Evolutionary conservation across 192 early-diverging fungal species (phyloP).

Genomic region (Coemansia umbellata): DNA sequence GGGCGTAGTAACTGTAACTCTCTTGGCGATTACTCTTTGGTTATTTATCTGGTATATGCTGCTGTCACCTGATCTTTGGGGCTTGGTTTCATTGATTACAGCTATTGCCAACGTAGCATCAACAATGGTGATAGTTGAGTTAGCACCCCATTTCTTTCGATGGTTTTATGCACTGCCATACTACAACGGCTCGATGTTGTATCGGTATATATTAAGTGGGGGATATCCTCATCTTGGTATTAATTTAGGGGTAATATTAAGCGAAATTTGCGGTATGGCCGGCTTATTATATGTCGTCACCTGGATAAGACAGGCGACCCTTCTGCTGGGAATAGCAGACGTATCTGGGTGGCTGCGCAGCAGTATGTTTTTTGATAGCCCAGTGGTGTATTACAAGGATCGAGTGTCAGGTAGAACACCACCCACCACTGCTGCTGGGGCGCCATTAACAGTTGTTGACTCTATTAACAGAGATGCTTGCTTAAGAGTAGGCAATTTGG

Average conservation of each 20-base stretch:
- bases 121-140: constrained; percentile 24
- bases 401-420: neutral
- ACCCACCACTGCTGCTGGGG: no score
- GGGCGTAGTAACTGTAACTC: neutral
- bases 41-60: constrained; percentile 19
- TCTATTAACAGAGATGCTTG: neutral
- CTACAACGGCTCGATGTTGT: constrained; percentile 44
- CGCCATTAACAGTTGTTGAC: neutral
- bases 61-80: constrained; percentile 19
- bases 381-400: constrained; percentile 17
- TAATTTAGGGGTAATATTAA: constrained; percentile 44
- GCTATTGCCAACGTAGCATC: constrained; percentile 35
- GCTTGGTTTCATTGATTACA: constrained; percentile 7
- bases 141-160: constrained; percentile 40
- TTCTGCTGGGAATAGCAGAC: constrained; percentile 14
- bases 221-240: constrained; percentile 29
- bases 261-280: constrained; percentile 28
- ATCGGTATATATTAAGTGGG: constrained; percentile 35
- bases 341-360: constrained; percentile 23
- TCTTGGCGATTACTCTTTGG: constrained; percentile 10
- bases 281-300: constrained; percentile 23
- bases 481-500: constrained; percentile 16
- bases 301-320: constrained; percentile 14
- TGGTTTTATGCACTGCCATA: constrained; percentile 48
- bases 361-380: constrained; percentile 12